A percentile compares a stretch with the other conserved stretches of the same genome.
phyloP scores from a whole-genome alignment of 78 protist species.

The Mastigamoeba balamuthi region DNA sequence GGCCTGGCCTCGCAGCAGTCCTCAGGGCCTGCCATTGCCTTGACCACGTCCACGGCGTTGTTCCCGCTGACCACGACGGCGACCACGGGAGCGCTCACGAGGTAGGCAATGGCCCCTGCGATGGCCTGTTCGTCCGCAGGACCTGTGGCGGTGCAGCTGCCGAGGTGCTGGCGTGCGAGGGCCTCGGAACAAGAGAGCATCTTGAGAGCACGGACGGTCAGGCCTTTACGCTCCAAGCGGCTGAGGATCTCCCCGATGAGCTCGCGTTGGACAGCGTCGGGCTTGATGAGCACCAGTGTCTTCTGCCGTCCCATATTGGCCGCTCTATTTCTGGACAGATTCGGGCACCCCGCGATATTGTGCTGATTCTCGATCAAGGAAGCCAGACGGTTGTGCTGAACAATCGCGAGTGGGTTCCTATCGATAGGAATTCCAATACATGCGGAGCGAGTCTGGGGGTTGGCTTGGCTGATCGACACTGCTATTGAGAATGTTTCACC shows the following conservation, averaged over 20 bases:
- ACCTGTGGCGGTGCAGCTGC: neutral
- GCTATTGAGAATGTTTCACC: no score
- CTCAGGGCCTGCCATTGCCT: neutral
- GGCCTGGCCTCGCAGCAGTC: neutral
- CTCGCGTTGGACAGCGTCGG: constrained; percentile 72
- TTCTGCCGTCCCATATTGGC: no score
- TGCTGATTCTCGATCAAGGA: no score
- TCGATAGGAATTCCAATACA: no score
- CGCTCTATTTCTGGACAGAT: no score
- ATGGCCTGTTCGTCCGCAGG: no score
- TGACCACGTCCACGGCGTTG: neutral
- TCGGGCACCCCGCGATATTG: no score
- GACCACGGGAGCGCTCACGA: constrained; percentile 22
- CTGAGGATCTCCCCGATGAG: constrained; percentile 55
- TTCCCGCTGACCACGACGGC: neutral
- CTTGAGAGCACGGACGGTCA: constrained; percentile 25
- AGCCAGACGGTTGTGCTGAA: no score
- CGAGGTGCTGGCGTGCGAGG: constrained; percentile 27
- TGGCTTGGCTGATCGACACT: no score
- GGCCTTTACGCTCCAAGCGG: constrained; percentile 58
- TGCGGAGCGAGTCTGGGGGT: no score
- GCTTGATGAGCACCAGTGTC: constrained; percentile 63
- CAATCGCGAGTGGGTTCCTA: no score
- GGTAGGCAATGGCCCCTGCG: neutral
- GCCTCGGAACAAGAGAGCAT: constrained; percentile 5